Conservation (phyloP, 352 stramenopile species). For the Lagenidium sp. region DNA sequence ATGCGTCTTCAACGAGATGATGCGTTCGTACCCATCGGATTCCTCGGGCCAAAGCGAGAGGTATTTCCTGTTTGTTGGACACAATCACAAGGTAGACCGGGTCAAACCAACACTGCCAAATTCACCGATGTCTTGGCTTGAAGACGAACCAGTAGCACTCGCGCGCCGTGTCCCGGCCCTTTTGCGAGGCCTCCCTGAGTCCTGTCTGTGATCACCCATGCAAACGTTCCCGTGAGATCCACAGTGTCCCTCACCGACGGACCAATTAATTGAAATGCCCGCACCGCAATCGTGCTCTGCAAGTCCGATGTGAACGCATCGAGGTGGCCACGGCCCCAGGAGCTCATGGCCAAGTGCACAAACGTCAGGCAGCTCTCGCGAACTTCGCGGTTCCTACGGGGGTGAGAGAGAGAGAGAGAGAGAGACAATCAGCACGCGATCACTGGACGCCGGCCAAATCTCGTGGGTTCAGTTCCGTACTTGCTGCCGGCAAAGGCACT, state of each 20-base stretch:
- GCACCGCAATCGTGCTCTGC: slow-evolving; percentile 28
- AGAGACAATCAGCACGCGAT: too few species aligned
- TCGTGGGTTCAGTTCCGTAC: slow-evolving; percentile 14
- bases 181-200: slow-evolving; percentile 47
- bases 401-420: too few species aligned
- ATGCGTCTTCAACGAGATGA: too few species aligned
- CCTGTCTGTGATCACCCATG: too few species aligned
- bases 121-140: too few species aligned
- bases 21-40: slow-evolving; percentile 18
- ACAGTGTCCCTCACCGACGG: too few species aligned
- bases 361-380: slow-evolving; percentile 58
- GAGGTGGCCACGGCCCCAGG: slow-evolving; percentile 25
- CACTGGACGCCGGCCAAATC: too few species aligned
- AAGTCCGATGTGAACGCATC: slow-evolving; percentile 33
- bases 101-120: too few species aligned
- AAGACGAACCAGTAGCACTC: slow-evolving; percentile 48
- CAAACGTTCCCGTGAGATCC: too few species aligned
- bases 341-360: slow-evolving; percentile 24
- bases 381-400: slow-evolving; percentile 56
- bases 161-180: slow-evolving; percentile 37
- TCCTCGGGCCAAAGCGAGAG: slow-evolving; percentile 34
- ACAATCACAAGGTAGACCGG: too few species aligned
- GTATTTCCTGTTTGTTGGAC: slow-evolving; percentile 52
- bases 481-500: slow-evolving; percentile 36
- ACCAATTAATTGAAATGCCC: background rate